Evolutionary conservation across 2,329 filamentous ascomycete genomes (phyloP).

Genomic region (Pseudonectria foliicola): DNA sequence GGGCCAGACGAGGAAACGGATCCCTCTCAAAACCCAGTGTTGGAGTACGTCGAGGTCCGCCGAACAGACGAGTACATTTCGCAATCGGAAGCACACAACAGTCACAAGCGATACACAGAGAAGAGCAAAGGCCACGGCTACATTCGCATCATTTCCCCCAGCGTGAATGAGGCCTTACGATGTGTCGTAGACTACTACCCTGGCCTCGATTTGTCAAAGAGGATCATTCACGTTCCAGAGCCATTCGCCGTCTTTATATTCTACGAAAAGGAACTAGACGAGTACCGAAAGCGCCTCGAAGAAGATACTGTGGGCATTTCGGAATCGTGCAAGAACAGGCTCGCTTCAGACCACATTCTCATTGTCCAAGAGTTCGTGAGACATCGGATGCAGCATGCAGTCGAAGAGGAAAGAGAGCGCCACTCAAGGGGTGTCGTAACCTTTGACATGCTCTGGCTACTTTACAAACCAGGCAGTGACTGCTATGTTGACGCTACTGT

Average conservation of each 20-base stretch:
- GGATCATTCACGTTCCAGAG: constrained; percentile 1
- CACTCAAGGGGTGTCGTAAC: constrained; percentile 7
- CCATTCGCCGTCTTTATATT: constrained; percentile 7
- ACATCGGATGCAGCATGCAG: constrained; percentile 1
- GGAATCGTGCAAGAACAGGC: constrained; percentile 4
- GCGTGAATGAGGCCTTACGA: constrained; percentile 9
- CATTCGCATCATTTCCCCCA: constrained; percentile 7
- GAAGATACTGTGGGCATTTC: neutral
- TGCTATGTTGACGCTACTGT: constrained; percentile 2
- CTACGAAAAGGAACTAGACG: constrained; percentile 8
- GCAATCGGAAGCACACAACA: neutral
- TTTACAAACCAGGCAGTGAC: constrained; percentile 9
- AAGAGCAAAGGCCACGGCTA: constrained; percentile 4
- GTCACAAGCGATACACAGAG: neutral
- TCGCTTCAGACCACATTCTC: constrained; percentile 3
- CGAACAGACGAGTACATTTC: constrained; percentile 1
- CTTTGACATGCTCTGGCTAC: constrained; percentile 14
- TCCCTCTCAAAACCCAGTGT: constrained; percentile 3
- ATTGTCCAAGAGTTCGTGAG: constrained; percentile 10
- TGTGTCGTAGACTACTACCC: constrained; percentile 14
- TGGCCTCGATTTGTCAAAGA: constrained; percentile 1
- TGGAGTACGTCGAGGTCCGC: constrained; percentile 10
- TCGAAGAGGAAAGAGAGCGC: constrained; percentile 5
- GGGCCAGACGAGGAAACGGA: neutral
- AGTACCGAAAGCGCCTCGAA: constrained; percentile 1